These are phyloP conservation scores for Tolypocladium cylindrosporum DNA, from an alignment of 2,329 filamentous ascomycete species.

Conservation along the genomic window DNA sequence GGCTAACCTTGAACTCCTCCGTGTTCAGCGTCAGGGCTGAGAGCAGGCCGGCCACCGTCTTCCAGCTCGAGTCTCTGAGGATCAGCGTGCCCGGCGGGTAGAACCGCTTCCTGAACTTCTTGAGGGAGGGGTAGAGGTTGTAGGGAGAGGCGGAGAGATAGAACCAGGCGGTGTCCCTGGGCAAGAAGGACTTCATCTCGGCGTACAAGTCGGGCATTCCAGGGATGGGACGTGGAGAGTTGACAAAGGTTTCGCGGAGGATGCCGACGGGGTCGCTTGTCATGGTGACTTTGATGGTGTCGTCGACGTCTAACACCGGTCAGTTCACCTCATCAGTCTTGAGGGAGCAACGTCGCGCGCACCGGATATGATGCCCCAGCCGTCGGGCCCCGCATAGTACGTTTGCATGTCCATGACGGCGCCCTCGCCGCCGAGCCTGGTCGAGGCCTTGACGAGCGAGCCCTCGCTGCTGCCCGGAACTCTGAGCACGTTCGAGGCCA, in stretches of 20 bases:
- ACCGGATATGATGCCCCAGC: conserved; percentile 78
- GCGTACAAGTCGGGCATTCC: conserved; percentile 83
- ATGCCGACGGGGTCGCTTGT: conserved; percentile 75
- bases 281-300: conserved; percentile 87
- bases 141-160: conserved; percentile 92
- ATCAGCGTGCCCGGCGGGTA: conserved; percentile 75
- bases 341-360: conserved; percentile 8
- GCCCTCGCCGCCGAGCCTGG: conserved; percentile 39
- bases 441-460: conserved; percentile 32
- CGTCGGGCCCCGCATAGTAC: conserved; percentile 62
- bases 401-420: conserved; percentile 58
- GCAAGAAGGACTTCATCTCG: conserved; percentile 45
- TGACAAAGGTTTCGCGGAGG: conserved; percentile 72
- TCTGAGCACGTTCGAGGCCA: conserved; percentile 53
- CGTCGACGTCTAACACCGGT: conserved; percentile 64
- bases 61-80: conserved; percentile 77
- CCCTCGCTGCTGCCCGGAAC: conserved; percentile 39
- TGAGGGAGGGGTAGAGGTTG: conserved; percentile 84
- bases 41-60: conserved; percentile 71
- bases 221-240: conserved; percentile 56
- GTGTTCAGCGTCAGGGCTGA: conserved; percentile 72
- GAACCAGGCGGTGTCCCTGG: conserved; percentile 65
- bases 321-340: background rate
- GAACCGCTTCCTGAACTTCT: conserved; percentile 57
- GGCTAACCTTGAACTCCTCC: conserved; percentile 74